A percentile compares a stretch with the other conserved stretches of the same genome.
Conservation (phyloP, 805 yeast species). For the Zygosaccharomyces rouxii region DNA sequence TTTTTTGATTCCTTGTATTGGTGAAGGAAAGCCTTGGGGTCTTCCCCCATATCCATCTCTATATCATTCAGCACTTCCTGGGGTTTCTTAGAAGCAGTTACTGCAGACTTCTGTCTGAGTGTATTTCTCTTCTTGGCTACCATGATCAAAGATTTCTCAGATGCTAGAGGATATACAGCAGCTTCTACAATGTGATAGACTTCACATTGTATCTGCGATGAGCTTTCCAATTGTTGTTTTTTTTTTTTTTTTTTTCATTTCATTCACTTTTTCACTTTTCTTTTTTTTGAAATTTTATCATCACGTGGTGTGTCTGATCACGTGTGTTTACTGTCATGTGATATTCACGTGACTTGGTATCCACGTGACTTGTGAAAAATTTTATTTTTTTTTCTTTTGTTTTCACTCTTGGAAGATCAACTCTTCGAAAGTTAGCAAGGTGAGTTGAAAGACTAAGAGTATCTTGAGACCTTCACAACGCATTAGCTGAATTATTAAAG, state of each 20-base stretch:
- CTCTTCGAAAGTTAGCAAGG: background rate
- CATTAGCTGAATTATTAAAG: background rate
- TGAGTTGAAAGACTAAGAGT: background rate
- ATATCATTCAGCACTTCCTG: background rate
- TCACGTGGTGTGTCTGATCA: background rate
- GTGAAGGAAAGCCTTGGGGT: conserved; percentile 47
- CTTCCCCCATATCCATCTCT: conserved; percentile 15
- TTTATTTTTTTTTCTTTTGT: background rate
- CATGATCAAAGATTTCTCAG: conserved; percentile 22
- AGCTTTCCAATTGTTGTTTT: background rate
- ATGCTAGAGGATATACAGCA: background rate
- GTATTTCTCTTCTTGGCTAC: conserved; percentile 46
- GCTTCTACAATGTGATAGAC: background rate
- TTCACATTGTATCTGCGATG: background rate
- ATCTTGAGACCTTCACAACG: background rate
- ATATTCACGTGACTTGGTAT: background rate
- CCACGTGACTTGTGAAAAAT: background rate
- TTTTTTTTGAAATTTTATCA: too few species aligned
- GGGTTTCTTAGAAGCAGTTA: conserved; percentile 3
- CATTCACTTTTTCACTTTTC: background rate
- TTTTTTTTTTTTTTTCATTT: too few species aligned
- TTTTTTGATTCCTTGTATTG: conserved; percentile 49
- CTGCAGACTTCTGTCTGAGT: conserved; percentile 7
- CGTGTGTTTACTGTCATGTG: too few species aligned
- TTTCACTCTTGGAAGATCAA: background rate